Percentiles rank a stretch among this genome's conserved stretches.
Evolutionary conservation across 108 stramenopile species (phyloP).

Genomic region (Fragilaria crotonensis): DNA sequence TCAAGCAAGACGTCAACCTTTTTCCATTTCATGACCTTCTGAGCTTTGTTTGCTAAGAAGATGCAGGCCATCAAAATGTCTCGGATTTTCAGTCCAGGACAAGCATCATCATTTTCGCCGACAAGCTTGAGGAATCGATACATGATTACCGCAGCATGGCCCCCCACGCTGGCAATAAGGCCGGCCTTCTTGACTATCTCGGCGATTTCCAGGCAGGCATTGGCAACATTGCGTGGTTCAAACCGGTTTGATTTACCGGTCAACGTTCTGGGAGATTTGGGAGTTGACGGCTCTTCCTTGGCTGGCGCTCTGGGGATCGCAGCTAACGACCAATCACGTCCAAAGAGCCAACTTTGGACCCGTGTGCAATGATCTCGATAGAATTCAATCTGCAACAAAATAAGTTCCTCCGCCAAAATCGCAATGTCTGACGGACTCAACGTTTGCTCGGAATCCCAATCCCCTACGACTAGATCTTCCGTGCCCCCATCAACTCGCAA

Average conservation of each 20-base stretch:
- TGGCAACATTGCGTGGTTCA: constrained; percentile 39
- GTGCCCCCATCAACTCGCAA: constrained; percentile 61
- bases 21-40: constrained; percentile 73
- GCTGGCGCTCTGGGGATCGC: constrained; percentile 12
- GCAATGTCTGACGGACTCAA: constrained; percentile 11
- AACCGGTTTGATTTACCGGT: constrained; percentile 14
- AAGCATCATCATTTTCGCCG: constrained; percentile 15
- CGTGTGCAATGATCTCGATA: constrained; percentile 69
- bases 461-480: background rate
- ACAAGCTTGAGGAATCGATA: constrained; percentile 61
- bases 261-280: background rate
- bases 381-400: constrained; percentile 69
- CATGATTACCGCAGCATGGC: constrained; percentile 65
- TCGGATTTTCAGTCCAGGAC: constrained; percentile 51
- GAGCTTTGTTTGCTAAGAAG: constrained; percentile 79
- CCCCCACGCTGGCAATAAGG: constrained; percentile 39
- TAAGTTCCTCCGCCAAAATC: constrained; percentile 59
- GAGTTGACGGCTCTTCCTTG: constrained; percentile 11
- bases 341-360: constrained; percentile 72
- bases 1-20: constrained; percentile 59
- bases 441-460: background rate
- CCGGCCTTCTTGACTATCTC: constrained; percentile 47
- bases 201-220: constrained; percentile 64
- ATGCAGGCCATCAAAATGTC: constrained; percentile 65
- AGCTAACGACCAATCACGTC: constrained; percentile 71